Percentiles rank a stretch among this genome's conserved stretches.
These are phyloP conservation scores for Suhomyces sp. DNA, from an alignment of 805 yeast genomes.

Conservation along the genomic window DNA sequence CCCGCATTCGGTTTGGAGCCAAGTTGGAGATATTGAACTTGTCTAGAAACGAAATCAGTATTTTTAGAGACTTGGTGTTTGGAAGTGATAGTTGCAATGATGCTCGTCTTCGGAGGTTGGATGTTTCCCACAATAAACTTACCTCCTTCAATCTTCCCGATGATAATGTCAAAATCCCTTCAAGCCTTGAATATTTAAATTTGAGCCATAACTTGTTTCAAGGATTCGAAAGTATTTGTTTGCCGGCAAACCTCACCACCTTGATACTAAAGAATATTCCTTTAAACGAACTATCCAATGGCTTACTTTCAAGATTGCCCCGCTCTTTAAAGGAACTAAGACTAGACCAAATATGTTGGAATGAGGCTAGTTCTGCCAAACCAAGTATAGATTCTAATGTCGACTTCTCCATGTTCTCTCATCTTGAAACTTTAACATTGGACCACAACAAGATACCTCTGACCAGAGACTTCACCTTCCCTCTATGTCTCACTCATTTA, in stretches of 20 bases:
- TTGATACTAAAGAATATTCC: constrained; percentile 4
- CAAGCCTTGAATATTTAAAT: constrained; percentile 4
- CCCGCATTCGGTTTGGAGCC: constrained; percentile 14
- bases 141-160: constrained; percentile 1
- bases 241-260: constrained; percentile 6
- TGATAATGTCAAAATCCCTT: constrained; percentile 1
- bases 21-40: constrained; percentile 13
- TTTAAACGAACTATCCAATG: constrained; percentile 2
- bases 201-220: constrained; percentile 6
- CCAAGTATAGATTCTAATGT: background rate
- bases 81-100: constrained; percentile 2
- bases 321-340: constrained; percentile 3
- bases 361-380: background rate
- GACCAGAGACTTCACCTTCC: constrained; percentile 7
- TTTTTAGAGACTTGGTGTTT: constrained; percentile 13
- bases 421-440: constrained; percentile 5
- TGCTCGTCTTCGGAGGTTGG: constrained; percentile 4
- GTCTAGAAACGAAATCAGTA: constrained; percentile 15
- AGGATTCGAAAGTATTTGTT: constrained; percentile 1
- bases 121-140: constrained; percentile 8
- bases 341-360: constrained; percentile 5
- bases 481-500: constrained; percentile 3
- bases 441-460: constrained; percentile 8
- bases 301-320: constrained; percentile 5
- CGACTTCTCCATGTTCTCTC: constrained; percentile 2